These are phyloP conservation scores for Sporothrix pseudoabietina DNA, from an alignment of 2,329 filamentous ascomycete genomes.

Conservation along the genomic window DNA sequence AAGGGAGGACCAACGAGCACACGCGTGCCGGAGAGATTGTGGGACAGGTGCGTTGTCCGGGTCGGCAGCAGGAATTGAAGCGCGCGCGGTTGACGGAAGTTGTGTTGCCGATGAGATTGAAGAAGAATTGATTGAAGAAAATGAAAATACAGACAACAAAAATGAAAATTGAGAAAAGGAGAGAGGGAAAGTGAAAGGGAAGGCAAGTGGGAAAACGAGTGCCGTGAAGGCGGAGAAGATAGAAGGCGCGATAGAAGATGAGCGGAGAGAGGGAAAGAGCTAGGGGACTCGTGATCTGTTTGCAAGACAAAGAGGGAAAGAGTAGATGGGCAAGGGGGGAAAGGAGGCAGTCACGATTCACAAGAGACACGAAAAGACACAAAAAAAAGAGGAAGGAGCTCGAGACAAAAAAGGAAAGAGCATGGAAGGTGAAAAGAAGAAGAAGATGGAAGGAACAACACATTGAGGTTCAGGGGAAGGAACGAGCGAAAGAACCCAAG, in stretches of 20 bases:
- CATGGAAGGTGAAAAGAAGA: background rate
- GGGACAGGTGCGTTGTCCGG: constrained; percentile 10
- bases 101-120: background rate
- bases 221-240: background rate
- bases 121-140: background rate
- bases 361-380: background rate
- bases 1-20: constrained; percentile 14
- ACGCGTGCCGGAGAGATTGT: background rate
- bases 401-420: background rate
- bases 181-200: background rate
- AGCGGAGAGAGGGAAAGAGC: constrained; percentile 15
- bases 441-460: background rate
- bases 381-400: background rate
- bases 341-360: background rate
- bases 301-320: constrained; percentile 22
- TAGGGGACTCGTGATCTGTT: constrained; percentile 17
- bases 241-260: background rate
- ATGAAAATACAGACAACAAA: background rate
- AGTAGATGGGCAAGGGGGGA: background rate
- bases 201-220: background rate
- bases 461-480: background rate
- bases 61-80: background rate
- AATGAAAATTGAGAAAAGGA: background rate
- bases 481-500: background rate
- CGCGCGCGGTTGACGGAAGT: background rate